Percentiles rank a stretch among this genome's conserved stretches.
Conservation (phyloP, 805 yeast genomes). For the Lachancea mirantina region DNA sequence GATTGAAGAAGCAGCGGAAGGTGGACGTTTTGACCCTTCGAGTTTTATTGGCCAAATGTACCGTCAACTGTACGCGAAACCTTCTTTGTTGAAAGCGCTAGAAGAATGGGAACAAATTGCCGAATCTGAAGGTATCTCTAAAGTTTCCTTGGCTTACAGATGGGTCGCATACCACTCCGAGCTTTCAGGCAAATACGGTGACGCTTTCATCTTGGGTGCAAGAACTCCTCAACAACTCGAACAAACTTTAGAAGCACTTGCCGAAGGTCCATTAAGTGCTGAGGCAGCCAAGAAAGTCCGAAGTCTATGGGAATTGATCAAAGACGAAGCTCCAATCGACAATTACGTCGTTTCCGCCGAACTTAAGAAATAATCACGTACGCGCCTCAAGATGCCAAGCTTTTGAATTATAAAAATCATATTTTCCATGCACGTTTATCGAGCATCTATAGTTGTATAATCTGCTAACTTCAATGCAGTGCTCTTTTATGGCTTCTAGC, state of each 20-base stretch:
- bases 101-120: constrained; percentile 15
- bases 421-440: no score
- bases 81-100: constrained; percentile 15
- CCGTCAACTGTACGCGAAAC: constrained; percentile 14
- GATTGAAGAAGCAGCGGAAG: constrained; percentile 7
- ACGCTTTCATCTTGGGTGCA: constrained; percentile 20
- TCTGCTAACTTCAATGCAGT: no score
- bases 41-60: constrained; percentile 13
- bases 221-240: constrained; percentile 13
- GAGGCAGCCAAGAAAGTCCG: constrained; percentile 18
- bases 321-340: constrained; percentile 18
- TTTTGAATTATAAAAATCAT: no score
- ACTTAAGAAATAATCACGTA: no score
- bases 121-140: constrained; percentile 12
- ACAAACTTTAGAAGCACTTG: constrained; percentile 14
- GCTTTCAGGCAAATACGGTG: constrained; percentile 13
- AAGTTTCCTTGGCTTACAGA: constrained; percentile 18
- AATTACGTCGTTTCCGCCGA: no score
- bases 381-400: no score
- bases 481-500: no score
- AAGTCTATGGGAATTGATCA: constrained; percentile 16
- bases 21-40: constrained; percentile 15
- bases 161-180: constrained; percentile 19
- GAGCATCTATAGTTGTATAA: no score
- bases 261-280: constrained; percentile 19